Evolutionary conservation across 805 yeast genomes (phyloP), one percentile per base, ranked within the genome.

Genomic region (Hanseniaspora lachancei): DNA sequence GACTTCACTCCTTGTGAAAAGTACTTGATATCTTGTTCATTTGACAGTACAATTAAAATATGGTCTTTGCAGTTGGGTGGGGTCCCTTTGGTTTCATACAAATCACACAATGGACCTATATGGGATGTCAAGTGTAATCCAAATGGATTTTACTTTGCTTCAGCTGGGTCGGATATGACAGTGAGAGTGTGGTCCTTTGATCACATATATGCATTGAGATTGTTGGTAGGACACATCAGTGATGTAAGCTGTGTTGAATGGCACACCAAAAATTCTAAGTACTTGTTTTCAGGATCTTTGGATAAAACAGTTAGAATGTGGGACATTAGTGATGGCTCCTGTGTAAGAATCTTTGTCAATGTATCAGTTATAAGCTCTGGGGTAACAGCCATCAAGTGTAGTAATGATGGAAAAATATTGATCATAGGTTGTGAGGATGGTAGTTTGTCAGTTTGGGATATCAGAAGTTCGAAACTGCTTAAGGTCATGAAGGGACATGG

Each of bases 91-190:
- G 98, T 93, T 1, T 79, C 89, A n/a, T 93, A 93, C 71, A 88
- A 87, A 67, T 97, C 97, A 9, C 99, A 93, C 66, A 87, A 82
- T 63, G 95, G 87, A 62, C 97, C 98, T 1, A 85, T 93, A 29
- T 93, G 98, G 98, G 97, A 93, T 66, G 97, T 93, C 8, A 79
- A 84, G 62, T 93, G 88, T 65, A 82, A 95, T 2, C 98, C 98
- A 2, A 72, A 86, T 63, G 98, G 98, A 5, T 97, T 93, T 70
- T 93, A 93, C 71, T 93, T 93, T 69, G 96, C 95, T n/a, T 89
- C 97, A 0, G 96, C 95, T 0, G 87, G 96, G 2, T 96, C 89
- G 66, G 99, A 93, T 66, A 97, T 89, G 68, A 93, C 98, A 0
- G 97, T 97, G 1, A 77, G 97, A 59, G 74, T 93, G 57, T 93